A percentile compares a stretch with the other conserved stretches of the same genome.
Conservation (phyloP, 139 green algal species). For the Trebouxia sp. region DNA sequence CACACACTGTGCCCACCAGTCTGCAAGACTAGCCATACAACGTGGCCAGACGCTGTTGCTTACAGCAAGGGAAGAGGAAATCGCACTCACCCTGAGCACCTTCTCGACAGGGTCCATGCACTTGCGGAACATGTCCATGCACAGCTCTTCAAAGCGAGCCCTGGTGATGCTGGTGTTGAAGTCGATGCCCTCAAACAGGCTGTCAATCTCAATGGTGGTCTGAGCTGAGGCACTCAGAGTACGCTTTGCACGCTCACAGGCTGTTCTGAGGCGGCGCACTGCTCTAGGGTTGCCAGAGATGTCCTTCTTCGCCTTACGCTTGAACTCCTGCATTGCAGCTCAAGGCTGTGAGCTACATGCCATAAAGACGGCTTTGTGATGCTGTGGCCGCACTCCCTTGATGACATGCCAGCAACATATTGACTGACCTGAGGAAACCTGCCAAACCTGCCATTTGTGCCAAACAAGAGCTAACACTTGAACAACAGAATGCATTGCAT, state of each 20-base stretch:
- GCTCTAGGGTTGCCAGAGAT: constrained; percentile 71
- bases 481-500: no score
- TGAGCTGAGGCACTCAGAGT: constrained; percentile 61
- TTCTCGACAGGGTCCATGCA: constrained; percentile 99
- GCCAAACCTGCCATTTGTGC: no score
- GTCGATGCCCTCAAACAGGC: constrained; percentile 93
- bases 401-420: no score
- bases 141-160: constrained; percentile 97
- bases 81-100: constrained; percentile 62
- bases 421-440: no score
- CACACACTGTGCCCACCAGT: no score
- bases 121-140: constrained; percentile 99
- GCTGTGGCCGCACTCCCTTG: no score
- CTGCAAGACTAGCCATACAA: no score
- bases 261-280: constrained; percentile 82
- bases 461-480: no score
- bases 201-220: constrained; percentile 96
- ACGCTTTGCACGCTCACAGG: constrained; percentile 89
- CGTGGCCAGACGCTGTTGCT: no score
- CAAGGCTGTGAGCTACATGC: no score
- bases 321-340: constrained; percentile 82
- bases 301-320: constrained; percentile 98
- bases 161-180: constrained; percentile 97
- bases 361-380: no score
- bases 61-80: constrained; percentile 3